These are phyloP conservation scores for Candida pini DNA, from an alignment of 805 yeast genomes.

Conservation along the genomic window DNA sequence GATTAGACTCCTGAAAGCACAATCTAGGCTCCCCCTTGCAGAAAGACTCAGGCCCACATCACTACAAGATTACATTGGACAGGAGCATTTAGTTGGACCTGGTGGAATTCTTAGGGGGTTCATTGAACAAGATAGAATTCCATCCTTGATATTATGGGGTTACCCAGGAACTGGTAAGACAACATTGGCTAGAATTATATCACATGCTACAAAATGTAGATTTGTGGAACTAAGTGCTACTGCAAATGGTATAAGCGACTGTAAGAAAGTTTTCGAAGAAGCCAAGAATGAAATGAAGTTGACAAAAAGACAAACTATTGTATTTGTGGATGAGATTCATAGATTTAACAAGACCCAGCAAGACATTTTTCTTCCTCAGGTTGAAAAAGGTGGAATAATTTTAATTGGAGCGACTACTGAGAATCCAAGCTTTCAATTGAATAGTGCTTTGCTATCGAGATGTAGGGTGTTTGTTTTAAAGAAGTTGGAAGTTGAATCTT, in stretches of 20 bases:
- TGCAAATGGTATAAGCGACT: conserved; percentile 57
- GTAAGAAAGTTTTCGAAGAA: conserved; percentile 55
- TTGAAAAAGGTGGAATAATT: conserved; percentile 77
- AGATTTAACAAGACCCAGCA: conserved; percentile 83
- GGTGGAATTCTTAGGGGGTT: conserved; percentile 64
- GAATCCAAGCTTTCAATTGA: conserved; percentile 79
- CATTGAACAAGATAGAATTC: conserved; percentile 57
- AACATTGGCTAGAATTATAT: conserved; percentile 57
- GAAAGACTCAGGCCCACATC: conserved; percentile 77
- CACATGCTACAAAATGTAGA: conserved; percentile 45
- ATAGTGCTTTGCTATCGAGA: conserved; percentile 78
- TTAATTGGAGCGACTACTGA: conserved; percentile 97
- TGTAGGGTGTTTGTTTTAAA: conserved; percentile 73
- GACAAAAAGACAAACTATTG: conserved; percentile 52
- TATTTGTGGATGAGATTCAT: conserved; percentile 92
- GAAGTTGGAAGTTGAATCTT: conserved; percentile 44
- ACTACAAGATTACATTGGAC: conserved; percentile 77
- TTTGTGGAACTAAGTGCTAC: conserved; percentile 87
- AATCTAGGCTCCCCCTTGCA: conserved; percentile 49
- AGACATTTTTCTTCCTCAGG: conserved; percentile 75
- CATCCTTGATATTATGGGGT: conserved; percentile 90
- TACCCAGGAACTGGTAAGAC: conserved; percentile 97
- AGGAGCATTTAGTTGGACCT: conserved; percentile 63
- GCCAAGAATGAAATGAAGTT: conserved; percentile 39
- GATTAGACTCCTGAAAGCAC: conserved; percentile 14